Percentiles rank a stretch among this genome's conserved stretches.
Conservation (phyloP, 192 early-diverging fungal genomes). For the Pilobolus umbonatus region DNA sequence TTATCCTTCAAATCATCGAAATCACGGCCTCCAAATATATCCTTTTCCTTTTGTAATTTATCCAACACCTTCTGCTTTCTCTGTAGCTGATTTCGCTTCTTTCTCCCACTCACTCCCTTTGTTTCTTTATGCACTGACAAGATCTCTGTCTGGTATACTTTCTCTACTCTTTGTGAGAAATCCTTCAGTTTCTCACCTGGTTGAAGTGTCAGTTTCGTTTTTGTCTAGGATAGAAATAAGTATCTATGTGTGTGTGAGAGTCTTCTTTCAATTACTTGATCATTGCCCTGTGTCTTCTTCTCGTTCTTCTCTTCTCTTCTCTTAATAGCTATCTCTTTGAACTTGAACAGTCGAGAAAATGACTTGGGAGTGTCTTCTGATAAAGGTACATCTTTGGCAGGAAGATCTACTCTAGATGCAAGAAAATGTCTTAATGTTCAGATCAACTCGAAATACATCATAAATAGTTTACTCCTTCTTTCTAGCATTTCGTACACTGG, state of each 20-base stretch:
- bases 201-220: conserved; percentile 18
- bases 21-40: conserved; percentile 38
- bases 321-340: conserved; percentile 30
- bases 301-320: conserved; percentile 18
- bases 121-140: conserved; percentile 33
- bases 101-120: conserved; percentile 34
- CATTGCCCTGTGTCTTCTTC: conserved; percentile 9
- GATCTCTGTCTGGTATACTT: conserved; percentile 35
- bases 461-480: conserved; percentile 14
- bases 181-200: conserved; percentile 45
- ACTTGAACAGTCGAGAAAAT: conserved; percentile 37
- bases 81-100: conserved; percentile 46
- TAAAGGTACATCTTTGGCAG: conserved; percentile 21
- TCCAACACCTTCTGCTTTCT: conserved; percentile 39
- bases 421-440: background rate
- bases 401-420: conserved; percentile 26
- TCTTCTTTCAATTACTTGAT: background rate
- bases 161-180: conserved; percentile 41
- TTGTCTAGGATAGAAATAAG: background rate
- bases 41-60: conserved; percentile 34
- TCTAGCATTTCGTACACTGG: conserved; percentile 22
- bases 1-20: conserved; percentile 50
- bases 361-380: conserved; percentile 38
- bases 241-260: no score
- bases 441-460: background rate